Evolutionary conservation across 176 grass and related monocot species (phyloP), one percentile per base, ranked within the genome.

Genomic region (Urochloa ruziziensis): DNA sequence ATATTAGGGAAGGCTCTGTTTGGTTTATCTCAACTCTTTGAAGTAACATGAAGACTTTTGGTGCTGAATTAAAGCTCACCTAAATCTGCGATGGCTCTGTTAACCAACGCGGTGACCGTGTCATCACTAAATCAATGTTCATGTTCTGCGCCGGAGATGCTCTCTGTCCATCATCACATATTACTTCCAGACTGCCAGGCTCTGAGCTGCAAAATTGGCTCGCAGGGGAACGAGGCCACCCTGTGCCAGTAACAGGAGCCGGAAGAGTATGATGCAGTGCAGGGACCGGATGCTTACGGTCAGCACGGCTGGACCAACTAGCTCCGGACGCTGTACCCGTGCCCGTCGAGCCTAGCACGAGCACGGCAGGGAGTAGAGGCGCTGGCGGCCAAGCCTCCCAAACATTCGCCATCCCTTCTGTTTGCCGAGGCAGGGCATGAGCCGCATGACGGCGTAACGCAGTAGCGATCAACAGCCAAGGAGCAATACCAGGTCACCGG

Each of bases 1-100:
- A 85, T 85, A 85, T 49, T 57, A 85, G 65, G 62, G 36, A 11
- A 7, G 10, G 17, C 17, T 52, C 39, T 46, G 34, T 51, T 73
- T 83, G 53, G 40, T 48, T 73, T 10, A 6, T 74, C 56, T 74
- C 27, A 37, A 80, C 29, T 25, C 43, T 59, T 29, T 13, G 25
- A 44, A 25, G 35, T 34, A 11, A 77, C 28, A 23, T 42, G 7
- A 23, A 59, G 5, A 25, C 18, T 57, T 1, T 29, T 30, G 34
- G 63, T 54, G 67, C n/a, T 32, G 62, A n/a, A 13, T 19, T 32
- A 37, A 44, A 19, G 19, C 42, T 24, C 10, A 11, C 25, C 5
- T 32, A 24, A 24, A 15, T 64, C 76, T 19, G 56, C 58, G 8
- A 29, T 37, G 4, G 10, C 11, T 51, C 48, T 12, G 21, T 57